These are phyloP conservation scores for Mercurialis annua DNA, from an alignment of 345 rosid genomes.

Conservation along the genomic window DNA sequence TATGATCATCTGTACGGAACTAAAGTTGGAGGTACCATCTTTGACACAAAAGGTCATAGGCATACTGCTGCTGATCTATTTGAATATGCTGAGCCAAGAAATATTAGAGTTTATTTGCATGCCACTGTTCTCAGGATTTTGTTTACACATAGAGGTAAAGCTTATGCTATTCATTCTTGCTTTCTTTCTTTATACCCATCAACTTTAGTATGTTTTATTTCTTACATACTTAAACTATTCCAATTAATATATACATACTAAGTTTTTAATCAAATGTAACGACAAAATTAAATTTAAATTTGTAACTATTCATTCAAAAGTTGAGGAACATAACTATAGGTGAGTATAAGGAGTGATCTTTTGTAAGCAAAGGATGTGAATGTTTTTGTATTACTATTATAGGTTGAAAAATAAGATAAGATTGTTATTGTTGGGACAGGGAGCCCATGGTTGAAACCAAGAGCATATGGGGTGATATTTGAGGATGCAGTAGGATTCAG, in stretches of 20 bases:
- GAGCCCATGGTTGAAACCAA: slow-evolving; percentile 36
- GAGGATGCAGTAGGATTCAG: slow-evolving; percentile 42
- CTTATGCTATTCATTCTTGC: not conserved
- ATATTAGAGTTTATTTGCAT: slow-evolving; percentile 46
- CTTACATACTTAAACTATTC: too few species aligned
- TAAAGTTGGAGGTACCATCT: slow-evolving; percentile 69
- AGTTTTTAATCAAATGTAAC: too few species aligned
- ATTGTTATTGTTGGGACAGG: slow-evolving; percentile 23
- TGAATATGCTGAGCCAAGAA: slow-evolving; percentile 59
- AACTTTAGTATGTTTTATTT: not conserved
- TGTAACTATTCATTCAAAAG: too few species aligned
- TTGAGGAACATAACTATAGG: too few species aligned
- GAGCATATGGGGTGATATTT: slow-evolving; percentile 65
- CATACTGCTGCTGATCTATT: slow-evolving; percentile 79
- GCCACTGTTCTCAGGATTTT: slow-evolving; percentile 66
- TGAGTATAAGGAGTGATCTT: too few species aligned
- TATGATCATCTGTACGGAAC: slow-evolving; percentile 68
- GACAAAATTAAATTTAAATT: too few species aligned
- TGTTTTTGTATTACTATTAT: too few species aligned
- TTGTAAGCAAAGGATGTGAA: too few species aligned
- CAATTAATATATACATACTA: too few species aligned
- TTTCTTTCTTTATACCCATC: not conserved
- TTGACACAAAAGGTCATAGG: slow-evolving; percentile 59
- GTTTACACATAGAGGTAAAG: slow-evolving; percentile 26
- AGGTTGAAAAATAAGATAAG: too few species aligned